A percentile compares a stretch with the other conserved stretches of the same genome.
Evolutionary conservation across 1,284 basidiomycete species (phyloP).

Genomic region (Trichosporon ovoides): DNA sequence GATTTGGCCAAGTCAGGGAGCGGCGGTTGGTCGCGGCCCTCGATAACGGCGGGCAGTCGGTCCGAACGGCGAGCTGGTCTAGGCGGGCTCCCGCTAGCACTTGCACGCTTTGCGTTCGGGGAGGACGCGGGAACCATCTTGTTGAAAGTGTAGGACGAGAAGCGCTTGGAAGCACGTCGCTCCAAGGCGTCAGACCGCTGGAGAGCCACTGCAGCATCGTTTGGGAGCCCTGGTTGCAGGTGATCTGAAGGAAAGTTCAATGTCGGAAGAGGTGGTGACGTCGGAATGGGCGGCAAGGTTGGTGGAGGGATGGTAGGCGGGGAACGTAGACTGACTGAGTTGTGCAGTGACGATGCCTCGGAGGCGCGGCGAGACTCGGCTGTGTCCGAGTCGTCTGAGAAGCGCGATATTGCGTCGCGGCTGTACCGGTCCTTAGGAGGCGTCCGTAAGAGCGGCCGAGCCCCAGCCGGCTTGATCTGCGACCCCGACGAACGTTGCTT

Average conservation of each 20-base stretch:
- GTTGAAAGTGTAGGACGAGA: slow-evolving; percentile 90
- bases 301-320: slow-evolving; percentile 38
- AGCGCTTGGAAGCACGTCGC: slow-evolving; percentile 89
- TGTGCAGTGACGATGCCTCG: slow-evolving; percentile 14
- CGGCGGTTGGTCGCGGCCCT: slow-evolving; percentile 3
- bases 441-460: neutral
- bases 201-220: slow-evolving; percentile 50
- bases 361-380: slow-evolving; percentile 15
- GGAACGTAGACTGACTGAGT: slow-evolving; percentile 25
- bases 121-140: slow-evolving; percentile 70
- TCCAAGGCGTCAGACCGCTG: slow-evolving; percentile 82
- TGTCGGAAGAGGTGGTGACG: neutral
- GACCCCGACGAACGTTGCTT: neutral
- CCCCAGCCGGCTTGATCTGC: neutral
- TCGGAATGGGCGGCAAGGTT: neutral
- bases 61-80: slow-evolving; percentile 37
- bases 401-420: slow-evolving; percentile 29
- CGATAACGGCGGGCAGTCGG: slow-evolving; percentile 26
- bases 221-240: neutral
- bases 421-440: neutral
- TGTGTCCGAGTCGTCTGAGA: slow-evolving; percentile 41
- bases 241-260: neutral
- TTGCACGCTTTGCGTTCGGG: slow-evolving; percentile 30
- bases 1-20: neutral
- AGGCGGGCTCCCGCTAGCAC: slow-evolving; percentile 33